phyloP scores from a whole-genome alignment of 805 yeast species.

The Wickerhamiella siamensis region DNA sequence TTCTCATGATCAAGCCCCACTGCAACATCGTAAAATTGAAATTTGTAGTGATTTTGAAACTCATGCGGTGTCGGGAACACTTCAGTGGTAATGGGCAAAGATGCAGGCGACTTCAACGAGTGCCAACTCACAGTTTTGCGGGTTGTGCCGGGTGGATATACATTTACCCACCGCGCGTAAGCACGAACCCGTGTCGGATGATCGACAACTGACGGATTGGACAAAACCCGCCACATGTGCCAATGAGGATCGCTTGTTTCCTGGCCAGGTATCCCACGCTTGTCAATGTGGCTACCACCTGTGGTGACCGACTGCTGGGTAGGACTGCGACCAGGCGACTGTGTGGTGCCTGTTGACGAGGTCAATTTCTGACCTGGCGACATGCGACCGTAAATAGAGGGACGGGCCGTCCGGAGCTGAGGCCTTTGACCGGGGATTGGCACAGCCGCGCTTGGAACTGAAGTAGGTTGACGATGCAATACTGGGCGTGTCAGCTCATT shows the following conservation, averaged over 20 bases:
- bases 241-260: constrained; percentile 1
- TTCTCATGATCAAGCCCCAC: constrained; percentile 46
- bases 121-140: constrained; percentile 77
- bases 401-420: background rate
- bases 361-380: background rate
- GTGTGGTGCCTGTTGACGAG: background rate
- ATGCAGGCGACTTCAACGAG: constrained; percentile 85
- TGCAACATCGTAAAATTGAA: constrained; percentile 56
- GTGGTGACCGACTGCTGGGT: background rate
- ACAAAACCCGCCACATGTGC: constrained; percentile 44
- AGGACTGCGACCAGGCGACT: background rate
- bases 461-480: background rate
- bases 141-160: constrained; percentile 59
- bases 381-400: background rate
- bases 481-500: background rate
- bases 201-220: constrained; percentile 49
- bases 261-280: background rate
- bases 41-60: constrained; percentile 57
- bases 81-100: constrained; percentile 69
- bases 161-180: constrained; percentile 86
- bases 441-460: background rate
- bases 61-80: constrained; percentile 60
- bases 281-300: background rate
- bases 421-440: background rate
- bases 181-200: constrained; percentile 42